phyloP scores from a whole-genome alignment of 306 rosid genomes.

The Crataegus laevigata region DNA sequence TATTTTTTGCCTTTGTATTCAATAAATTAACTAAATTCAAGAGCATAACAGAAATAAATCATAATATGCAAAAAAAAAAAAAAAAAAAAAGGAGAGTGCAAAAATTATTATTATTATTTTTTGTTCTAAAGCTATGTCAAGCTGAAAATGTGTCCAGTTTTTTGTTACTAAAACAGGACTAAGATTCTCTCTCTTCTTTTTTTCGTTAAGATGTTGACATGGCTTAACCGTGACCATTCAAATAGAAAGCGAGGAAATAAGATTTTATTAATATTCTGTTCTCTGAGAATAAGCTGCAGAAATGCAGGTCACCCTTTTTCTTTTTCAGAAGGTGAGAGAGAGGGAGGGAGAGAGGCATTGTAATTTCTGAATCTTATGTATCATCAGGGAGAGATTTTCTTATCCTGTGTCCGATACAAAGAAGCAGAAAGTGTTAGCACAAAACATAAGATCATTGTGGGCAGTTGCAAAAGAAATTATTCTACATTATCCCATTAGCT shows the following conservation, averaged over 20 bases:
- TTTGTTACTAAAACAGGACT: no score
- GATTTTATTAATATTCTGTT: neutral
- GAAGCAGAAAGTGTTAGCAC: conserved; percentile 70
- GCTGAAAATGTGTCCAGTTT: no score
- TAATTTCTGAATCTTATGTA: conserved; percentile 33
- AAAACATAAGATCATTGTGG: conserved; percentile 12
- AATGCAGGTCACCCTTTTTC: neutral
- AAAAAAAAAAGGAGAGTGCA: no score
- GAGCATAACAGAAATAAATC: no score
- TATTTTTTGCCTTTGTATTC: no score
- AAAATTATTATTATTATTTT: no score
- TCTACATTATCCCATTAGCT: conserved; percentile 27
- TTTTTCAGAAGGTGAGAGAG: conserved; percentile 15
- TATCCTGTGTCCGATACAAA: conserved; percentile 51
- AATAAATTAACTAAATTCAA: no score
- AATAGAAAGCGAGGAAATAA: no score
- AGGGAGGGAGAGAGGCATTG: neutral
- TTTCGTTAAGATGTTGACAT: no score
- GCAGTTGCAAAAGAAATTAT: conserved; percentile 21
- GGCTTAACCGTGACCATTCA: no score
- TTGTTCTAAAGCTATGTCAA: no score
- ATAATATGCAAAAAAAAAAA: accelerated
- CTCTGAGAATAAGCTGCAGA: neutral
- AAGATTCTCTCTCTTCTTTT: no score
- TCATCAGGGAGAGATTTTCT: conserved; percentile 20